Base-by-base conservation (phyloP, 1,284 basidiomycete species). In the Cutaneotrichosporon cyanovorans region DNA sequence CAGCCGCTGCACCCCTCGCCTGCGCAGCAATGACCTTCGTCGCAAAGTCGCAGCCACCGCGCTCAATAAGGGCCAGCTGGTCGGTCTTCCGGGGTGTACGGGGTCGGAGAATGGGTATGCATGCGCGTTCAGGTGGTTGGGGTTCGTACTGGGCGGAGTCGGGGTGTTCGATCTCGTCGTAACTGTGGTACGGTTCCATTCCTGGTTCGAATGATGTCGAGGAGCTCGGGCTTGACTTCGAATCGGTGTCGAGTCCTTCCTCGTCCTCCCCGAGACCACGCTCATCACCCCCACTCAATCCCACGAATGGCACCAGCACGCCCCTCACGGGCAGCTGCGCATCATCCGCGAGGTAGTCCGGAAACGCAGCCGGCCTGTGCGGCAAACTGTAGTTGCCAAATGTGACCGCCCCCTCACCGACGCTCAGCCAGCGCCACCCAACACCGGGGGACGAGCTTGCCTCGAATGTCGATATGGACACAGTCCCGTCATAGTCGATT, bases 21-120 rank as follows among this genome's bases (percentile, higher is more conserved):
- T 91, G 86, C 1, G 88, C 87, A 59, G 86, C 82, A 40, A 85
- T 74, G 48, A 78, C 85, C 73, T 95, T 95, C 59, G 81, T 82
- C 12, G 86, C 83, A 64, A 95, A 95, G 45, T 87, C 81, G 63
- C 90, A 95, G 39, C 79, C 74, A 0, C 89, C 89, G 38, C 90
- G 75, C 66, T 91, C 85, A 0, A 92, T 80, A 38, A 93, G 76
- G 0, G 86, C 90, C 62, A 93, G 84, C 25, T 28, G 25, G 12
- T 28, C 25, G 12, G 25, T 28, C 25, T 28, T 28, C 8, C 25
- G 25, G 8, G 81, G 42, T 43, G 25, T 36, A 51, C 8, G 58
- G 60, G 9, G 35, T 19, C 8, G 50, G 46, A 3, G 42, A n/a
- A 15, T 22, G 5, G 38, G 53, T 6, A 61, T 28, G 39, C 65